These are phyloP conservation scores for Flaveria robusta DNA, from an alignment of 129 eudicot species.

Conservation along the genomic window DNA sequence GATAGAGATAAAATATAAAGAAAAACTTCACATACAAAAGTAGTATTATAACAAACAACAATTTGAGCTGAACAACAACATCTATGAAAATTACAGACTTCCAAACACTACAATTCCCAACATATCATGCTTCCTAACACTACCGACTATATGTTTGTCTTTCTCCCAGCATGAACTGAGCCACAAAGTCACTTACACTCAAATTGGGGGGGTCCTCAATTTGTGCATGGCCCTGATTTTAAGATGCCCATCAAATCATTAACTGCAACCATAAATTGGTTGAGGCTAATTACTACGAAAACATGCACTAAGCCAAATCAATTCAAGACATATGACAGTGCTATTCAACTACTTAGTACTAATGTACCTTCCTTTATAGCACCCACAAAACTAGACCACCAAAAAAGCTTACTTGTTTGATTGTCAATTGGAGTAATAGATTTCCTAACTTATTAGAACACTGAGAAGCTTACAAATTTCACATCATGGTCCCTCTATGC, in stretches of 20 bases:
- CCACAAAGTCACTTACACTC: slow-evolving; percentile 11
- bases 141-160: neutral
- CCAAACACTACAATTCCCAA: slow-evolving; percentile 21
- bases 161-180: slow-evolving; percentile 15
- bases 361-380: slow-evolving; percentile 19
- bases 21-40: slow-evolving; percentile 8
- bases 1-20: neutral
- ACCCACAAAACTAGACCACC: slow-evolving; percentile 4
- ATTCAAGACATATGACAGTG: neutral
- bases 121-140: slow-evolving; percentile 7
- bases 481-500: slow-evolving; percentile 11
- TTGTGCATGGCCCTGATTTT: slow-evolving; percentile 10
- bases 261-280: slow-evolving; percentile 16
- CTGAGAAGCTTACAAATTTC: slow-evolving; percentile 9
- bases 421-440: slow-evolving; percentile 11
- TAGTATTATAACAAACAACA: neutral
- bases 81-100: slow-evolving; percentile 8
- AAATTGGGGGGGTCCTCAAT: slow-evolving; percentile 8
- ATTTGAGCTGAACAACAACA: neutral
- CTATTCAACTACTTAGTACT: neutral
- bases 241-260: neutral
- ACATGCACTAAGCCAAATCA: slow-evolving; percentile 8
- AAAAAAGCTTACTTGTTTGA: neutral
- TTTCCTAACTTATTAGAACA: slow-evolving; percentile 7
- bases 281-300: slow-evolving; percentile 23